Conservation (phyloP, 371 early-diverging fungal species). For the Basidiobolus heterosporus region DNA sequence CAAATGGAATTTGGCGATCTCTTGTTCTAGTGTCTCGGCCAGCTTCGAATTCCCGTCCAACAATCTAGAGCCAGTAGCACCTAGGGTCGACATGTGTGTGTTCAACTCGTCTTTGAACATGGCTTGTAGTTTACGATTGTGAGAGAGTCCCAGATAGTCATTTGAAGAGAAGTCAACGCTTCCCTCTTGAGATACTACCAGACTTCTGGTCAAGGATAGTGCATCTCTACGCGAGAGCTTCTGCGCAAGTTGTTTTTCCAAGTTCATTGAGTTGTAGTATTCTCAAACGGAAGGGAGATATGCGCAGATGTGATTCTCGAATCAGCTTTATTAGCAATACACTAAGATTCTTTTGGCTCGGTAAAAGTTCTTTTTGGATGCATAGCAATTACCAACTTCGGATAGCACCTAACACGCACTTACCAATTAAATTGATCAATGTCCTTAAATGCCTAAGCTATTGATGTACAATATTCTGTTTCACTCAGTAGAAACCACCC, state of each 20-base stretch:
- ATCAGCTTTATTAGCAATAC: too few species aligned
- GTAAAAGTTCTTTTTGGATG: too few species aligned
- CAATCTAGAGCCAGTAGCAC: conserved; percentile 64
- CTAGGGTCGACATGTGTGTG: conserved; percentile 19
- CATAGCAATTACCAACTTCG: too few species aligned
- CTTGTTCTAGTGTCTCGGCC: conserved; percentile 36
- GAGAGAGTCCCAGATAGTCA: conserved; percentile 61
- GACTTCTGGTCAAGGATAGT: conserved; percentile 9
- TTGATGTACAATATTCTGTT: too few species aligned
- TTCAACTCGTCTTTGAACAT: conserved; percentile 24
- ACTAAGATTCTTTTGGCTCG: too few species aligned
- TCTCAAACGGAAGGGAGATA: too few species aligned
- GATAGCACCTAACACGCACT: too few species aligned
- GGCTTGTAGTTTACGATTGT: conserved; percentile 17
- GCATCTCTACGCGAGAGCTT: conserved; percentile 11
- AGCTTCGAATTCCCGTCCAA: conserved; percentile 53
- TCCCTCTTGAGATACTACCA: conserved; percentile 13
- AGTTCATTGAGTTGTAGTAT: not conserved
- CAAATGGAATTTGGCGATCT: conserved; percentile 41
- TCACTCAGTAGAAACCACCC: too few species aligned
- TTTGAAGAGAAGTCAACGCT: conserved; percentile 59
- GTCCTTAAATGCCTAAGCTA: too few species aligned
- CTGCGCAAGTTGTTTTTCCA: conserved; percentile 11
- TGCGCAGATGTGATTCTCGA: too few species aligned
- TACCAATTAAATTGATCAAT: too few species aligned